Percentiles rank a stretch among this genome's conserved stretches.
Evolutionary conservation across 139 green algal species (phyloP).

Genomic region (Desmodesmus armatus): DNA sequence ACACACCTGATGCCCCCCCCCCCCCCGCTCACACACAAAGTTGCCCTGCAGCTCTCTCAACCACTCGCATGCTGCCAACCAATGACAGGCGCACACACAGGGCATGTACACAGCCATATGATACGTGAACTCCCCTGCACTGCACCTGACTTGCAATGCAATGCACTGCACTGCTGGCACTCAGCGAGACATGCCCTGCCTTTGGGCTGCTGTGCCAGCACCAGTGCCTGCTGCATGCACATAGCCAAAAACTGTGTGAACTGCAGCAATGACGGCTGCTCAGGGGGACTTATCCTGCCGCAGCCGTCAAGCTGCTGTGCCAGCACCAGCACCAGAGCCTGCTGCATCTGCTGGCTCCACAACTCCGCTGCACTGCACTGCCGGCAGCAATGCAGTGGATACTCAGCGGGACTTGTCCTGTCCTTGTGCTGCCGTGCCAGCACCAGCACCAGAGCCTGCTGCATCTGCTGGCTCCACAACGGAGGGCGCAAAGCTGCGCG

Average conservation of each 20-base stretch:
- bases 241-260: not conserved
- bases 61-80: too few relatives aligned
- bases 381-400: not conserved
- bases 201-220: not conserved
- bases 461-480: not conserved
- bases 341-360: not conserved
- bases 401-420: not conserved
- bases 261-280: not conserved
- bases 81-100: too few relatives aligned
- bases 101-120: too few relatives aligned
- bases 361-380: not conserved
- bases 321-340: not conserved
- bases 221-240: not conserved
- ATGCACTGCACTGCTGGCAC: too few relatives aligned
- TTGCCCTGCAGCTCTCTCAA: too few relatives aligned
- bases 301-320: not conserved
- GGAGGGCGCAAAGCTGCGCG: slow-evolving; percentile 16
- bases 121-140: too few relatives aligned
- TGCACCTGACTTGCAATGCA: too few relatives aligned
- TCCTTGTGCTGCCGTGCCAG: not conserved
- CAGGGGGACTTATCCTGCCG: not conserved
- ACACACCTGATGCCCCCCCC: too few relatives aligned
- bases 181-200: too few relatives aligned
- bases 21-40: too few relatives aligned
- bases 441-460: not conserved